Evolutionary conservation across 169 alveolate genomes (phyloP), one percentile per base, ranked within the genome.

Genomic region (Eimeria falciformis): DNA sequence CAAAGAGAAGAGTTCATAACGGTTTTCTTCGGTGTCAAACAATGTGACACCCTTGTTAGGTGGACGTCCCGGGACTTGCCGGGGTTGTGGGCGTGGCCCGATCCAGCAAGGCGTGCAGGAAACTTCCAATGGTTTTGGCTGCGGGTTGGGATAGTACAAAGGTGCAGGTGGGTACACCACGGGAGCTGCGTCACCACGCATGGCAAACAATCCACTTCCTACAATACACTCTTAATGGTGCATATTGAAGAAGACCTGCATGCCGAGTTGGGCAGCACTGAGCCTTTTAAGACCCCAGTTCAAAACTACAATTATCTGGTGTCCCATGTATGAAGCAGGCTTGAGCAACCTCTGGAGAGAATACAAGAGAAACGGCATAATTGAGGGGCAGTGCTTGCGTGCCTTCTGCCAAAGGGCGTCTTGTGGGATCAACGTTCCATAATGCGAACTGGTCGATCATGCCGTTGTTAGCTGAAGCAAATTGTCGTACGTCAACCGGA

Each of bases 371-470:
- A 33, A 33, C 40, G 40, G 40, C 40, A 33, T 33, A 33, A 33
- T 33, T 33, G 40, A 33, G 40, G 0, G 2, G 40, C 40, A 53
- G n/a, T 18, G n/a, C 65, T 5, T 53, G 11, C 66, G 14, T 11
- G 50, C 87, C 43, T 78, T 78, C 91, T 3, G 91, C 82, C 17
- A 47, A 43, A 25, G 81, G 91, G n/a, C 71, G 50, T 17, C 92
- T 27, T 43, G 27, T 50, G 25, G 84, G 92, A 27, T 85, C 92
- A 3, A 85, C 85, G 21, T 68, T 85, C 92, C 92, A 85, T 11
- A 85, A 73, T 2, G 84, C 73, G 21, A 85, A 85, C 37, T 29
- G 75, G 37, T 69, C 75, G 11, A 47, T 21, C 45, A 73, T 47
- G 53, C 75, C 92, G 85, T 85, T 85, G 85, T 85, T 85, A 14